phyloP scores from a whole-genome alignment of 2,329 filamentous ascomycete genomes.

The Cladorrhinum sp. region DNA sequence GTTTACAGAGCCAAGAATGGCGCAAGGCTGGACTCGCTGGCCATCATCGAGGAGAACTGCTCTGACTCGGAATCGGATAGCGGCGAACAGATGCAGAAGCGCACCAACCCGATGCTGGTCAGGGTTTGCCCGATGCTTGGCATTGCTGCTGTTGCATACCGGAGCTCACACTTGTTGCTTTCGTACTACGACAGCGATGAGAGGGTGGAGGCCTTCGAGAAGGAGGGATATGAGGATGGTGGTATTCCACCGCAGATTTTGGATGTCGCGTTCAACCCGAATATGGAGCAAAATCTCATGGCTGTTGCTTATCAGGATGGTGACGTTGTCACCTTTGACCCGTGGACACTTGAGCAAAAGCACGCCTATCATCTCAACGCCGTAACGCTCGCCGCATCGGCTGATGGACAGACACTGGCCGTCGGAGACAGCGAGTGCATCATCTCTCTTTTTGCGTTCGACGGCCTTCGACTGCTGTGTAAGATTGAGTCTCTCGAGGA shows the following conservation, averaged over 20 bases:
- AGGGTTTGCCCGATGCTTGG: conserved; percentile 17
- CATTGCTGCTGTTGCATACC: conserved; percentile 19
- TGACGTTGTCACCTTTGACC: conserved; percentile 22
- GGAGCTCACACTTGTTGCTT: conserved; percentile 19
- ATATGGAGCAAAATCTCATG: conserved; percentile 23
- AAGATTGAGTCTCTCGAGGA: conserved; percentile 20
- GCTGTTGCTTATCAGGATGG: conserved; percentile 24
- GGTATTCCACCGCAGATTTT: conserved; percentile 16
- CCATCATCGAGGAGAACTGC: conserved; percentile 12
- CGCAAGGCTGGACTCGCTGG: conserved; percentile 13
- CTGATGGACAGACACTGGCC: conserved; percentile 29
- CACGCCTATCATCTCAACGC: conserved; percentile 16
- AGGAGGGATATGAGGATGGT: conserved; percentile 20
- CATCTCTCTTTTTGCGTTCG: conserved; percentile 29
- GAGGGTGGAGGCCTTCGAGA: conserved; percentile 18
- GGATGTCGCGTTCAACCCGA: conserved; percentile 22
- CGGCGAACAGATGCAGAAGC: conserved; percentile 14
- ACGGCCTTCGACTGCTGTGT: conserved; percentile 24
- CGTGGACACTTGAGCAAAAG: conserved; percentile 23
- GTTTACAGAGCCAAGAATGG: conserved; percentile 18
- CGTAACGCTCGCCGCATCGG: conserved; percentile 23
- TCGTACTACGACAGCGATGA: conserved; percentile 21
- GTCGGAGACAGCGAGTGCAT: conserved; percentile 26
- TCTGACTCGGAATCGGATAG: conserved; percentile 20
- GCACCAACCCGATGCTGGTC: conserved; percentile 15